Conservation (phyloP, 257 asterid genomes). For the Cynanchum wilfordii region DNA sequence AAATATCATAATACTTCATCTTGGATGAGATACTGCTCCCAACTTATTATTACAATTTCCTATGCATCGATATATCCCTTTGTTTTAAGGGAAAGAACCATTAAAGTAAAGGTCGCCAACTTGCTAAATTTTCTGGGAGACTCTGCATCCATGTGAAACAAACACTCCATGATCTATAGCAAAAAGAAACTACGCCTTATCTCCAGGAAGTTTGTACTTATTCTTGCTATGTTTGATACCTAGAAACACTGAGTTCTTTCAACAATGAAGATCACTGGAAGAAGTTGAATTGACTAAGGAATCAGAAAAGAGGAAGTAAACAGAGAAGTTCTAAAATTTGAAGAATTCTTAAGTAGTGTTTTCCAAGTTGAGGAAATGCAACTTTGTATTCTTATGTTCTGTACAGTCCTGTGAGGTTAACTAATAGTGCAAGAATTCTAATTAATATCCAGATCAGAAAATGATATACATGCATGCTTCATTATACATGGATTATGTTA, state of each 20-base stretch:
- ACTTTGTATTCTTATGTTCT: too few species aligned
- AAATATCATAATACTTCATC: too few species aligned
- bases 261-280: background rate
- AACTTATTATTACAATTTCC: background rate
- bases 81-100: background rate
- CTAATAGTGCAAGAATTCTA: too few species aligned
- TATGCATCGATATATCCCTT: background rate
- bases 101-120: background rate
- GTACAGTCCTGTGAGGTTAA: too few species aligned
- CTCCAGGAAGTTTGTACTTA: background rate
- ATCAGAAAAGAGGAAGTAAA: background rate
- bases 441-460: background rate
- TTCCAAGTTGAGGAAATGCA: background rate
- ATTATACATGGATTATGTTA: background rate
- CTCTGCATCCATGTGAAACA: slow-evolving; percentile 4
- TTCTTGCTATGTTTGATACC: too few species aligned
- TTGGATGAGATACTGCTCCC: too few species aligned
- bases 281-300: background rate
- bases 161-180: background rate
- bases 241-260: too few species aligned
- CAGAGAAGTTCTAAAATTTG: too few species aligned
- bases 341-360: background rate
- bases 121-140: background rate
- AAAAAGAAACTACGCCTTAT: background rate
- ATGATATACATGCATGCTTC: background rate